These are phyloP conservation scores for Fusarium penzigii DNA, from an alignment of 2,329 filamentous ascomycete species.

Conservation along the genomic window DNA sequence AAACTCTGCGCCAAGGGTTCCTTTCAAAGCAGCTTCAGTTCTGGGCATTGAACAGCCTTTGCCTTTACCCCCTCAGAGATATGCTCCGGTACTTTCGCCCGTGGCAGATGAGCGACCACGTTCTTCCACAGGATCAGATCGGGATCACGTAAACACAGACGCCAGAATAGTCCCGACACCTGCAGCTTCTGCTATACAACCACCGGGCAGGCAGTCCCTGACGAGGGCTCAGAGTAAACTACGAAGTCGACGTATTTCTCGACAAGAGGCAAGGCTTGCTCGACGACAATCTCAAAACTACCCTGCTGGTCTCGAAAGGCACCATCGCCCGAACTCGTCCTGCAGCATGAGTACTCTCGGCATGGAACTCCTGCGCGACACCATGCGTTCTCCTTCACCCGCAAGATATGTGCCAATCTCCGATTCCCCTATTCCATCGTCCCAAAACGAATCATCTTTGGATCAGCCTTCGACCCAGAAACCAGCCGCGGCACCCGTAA, in stretches of 20 bases:
- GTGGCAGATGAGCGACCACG: too few species aligned
- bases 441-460: too few species aligned
- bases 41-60: constrained; percentile 12
- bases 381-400: constrained; percentile 16
- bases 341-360: constrained; percentile 26
- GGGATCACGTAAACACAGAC: too few species aligned
- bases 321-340: constrained; percentile 3
- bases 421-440: too few species aligned
- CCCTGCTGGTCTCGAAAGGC: background rate
- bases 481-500: background rate
- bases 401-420: too few species aligned
- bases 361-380: constrained; percentile 21
- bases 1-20: constrained; percentile 3
- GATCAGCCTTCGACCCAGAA: background rate
- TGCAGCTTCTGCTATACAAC: too few species aligned
- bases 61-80: background rate
- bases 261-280: background rate
- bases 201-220: too few species aligned
- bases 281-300: background rate
- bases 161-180: too few species aligned
- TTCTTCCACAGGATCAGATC: too few species aligned
- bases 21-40: constrained; percentile 16
- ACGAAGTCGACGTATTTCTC: background rate
- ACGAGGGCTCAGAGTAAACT: background rate
- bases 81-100: background rate